Evolutionary conservation across 2,329 filamentous ascomycete genomes (phyloP).

Genomic region (Diaporthe caulivora): DNA sequence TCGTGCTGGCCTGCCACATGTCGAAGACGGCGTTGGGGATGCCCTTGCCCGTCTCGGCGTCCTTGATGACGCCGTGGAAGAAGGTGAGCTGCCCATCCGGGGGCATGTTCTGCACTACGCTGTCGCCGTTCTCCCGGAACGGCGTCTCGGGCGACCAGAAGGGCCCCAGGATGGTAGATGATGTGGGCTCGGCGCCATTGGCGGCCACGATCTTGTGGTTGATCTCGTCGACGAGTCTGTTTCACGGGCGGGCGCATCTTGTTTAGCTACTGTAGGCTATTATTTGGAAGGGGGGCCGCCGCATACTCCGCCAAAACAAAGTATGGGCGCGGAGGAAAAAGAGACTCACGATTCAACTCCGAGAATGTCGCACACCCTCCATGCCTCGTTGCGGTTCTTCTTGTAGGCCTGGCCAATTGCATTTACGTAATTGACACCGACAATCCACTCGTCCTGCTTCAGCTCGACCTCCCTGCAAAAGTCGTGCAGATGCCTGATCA

Average conservation of each 20-base stretch:
- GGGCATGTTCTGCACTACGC: constrained; percentile 61
- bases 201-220: constrained; percentile 66
- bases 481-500: constrained; percentile 73
- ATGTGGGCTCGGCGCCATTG: constrained; percentile 60
- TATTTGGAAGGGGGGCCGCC: background rate
- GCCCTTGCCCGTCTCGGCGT: constrained; percentile 43
- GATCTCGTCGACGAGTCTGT: constrained; percentile 70
- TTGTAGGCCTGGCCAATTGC: constrained; percentile 70
- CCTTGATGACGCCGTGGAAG: constrained; percentile 62
- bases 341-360: constrained; percentile 64
- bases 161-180: constrained; percentile 75
- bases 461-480: constrained; percentile 74
- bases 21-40: constrained; percentile 64
- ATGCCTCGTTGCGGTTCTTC: constrained; percentile 71
- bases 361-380: constrained; percentile 72
- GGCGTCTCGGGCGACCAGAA: constrained; percentile 76
- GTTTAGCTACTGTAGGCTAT: background rate
- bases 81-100: constrained; percentile 57
- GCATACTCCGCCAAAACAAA: background rate
- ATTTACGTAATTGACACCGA: constrained; percentile 69
- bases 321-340: background rate
- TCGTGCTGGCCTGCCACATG: constrained; percentile 73
- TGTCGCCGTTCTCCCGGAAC: constrained; percentile 64
- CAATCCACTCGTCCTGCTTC: constrained; percentile 73
- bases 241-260: too few species aligned